Evolutionary conservation across 495 filamentous ascomycete species (phyloP).

Genomic region (Cladorrhinum samala): DNA sequence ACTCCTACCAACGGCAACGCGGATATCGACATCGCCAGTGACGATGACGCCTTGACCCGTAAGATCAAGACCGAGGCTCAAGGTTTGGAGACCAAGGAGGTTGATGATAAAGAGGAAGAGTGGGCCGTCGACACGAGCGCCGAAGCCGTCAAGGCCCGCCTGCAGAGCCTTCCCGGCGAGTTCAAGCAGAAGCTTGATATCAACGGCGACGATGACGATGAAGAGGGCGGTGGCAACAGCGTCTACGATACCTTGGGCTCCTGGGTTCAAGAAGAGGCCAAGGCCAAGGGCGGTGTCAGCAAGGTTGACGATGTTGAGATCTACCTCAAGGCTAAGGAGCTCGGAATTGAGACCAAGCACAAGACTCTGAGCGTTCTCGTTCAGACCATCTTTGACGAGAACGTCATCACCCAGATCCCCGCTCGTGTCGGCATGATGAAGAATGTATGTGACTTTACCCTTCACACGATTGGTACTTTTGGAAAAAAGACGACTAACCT

Average conservation of each 20-base stretch:
- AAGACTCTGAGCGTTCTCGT: constrained; percentile 87
- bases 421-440: constrained; percentile 78
- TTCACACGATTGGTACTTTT: no score
- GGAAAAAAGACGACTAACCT: no score
- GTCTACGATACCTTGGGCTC: constrained; percentile 87
- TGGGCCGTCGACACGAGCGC: constrained; percentile 95
- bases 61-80: constrained; percentile 80
- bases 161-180: constrained; percentile 81
- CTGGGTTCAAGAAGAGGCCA: constrained; percentile 78
- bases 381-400: constrained; percentile 88
- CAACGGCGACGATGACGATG: constrained; percentile 77
- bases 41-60: constrained; percentile 88
- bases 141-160: constrained; percentile 89
- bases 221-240: constrained; percentile 66
- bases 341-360: constrained; percentile 93
- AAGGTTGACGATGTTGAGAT: constrained; percentile 81
- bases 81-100: constrained; percentile 51
- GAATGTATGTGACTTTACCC: constrained; percentile 65
- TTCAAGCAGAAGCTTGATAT: constrained; percentile 84
- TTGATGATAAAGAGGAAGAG: constrained; percentile 72
- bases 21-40: constrained; percentile 62
- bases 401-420: constrained; percentile 74
- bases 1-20: constrained; percentile 62
- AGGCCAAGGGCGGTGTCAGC: constrained; percentile 61
- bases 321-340: constrained; percentile 91